Conservation (phyloP, 805 yeast species). For the Saturnispora galanensis region DNA sequence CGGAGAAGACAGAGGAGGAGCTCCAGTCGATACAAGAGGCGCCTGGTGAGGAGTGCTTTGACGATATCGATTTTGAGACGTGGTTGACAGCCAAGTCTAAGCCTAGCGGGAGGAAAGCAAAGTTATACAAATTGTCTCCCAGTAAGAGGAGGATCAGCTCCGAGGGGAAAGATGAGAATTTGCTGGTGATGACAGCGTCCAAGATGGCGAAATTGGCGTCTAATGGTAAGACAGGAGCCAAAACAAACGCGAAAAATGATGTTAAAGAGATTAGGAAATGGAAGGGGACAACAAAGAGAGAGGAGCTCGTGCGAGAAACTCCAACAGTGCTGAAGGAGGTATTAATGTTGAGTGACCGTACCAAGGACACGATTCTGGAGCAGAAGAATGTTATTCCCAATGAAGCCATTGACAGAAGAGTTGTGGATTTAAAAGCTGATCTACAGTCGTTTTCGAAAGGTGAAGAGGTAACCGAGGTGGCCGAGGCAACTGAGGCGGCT, state of each 20-base stretch:
- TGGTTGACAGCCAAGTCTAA: background rate
- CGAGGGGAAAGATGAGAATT: background rate
- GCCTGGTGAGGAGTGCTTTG: background rate
- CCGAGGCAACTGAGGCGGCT: too few species aligned
- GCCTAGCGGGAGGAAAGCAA: background rate
- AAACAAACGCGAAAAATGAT: background rate
- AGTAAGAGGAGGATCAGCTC: background rate
- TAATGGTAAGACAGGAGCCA: background rate
- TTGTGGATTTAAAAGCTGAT: too few species aligned
- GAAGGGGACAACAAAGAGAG: too few species aligned
- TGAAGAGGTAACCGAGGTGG: background rate
- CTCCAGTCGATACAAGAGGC: background rate
- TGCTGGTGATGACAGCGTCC: background rate
- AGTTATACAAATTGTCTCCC: background rate
- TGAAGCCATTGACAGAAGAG: too few species aligned
- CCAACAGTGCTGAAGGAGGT: too few species aligned
- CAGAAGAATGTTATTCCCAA: too few species aligned
- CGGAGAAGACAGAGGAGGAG: background rate
- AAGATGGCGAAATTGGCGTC: background rate
- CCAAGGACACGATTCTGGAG: too few species aligned
- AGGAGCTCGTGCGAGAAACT: too few species aligned
- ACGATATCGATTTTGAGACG: background rate
- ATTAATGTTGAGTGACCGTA: too few species aligned
- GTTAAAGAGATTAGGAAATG: too few species aligned
- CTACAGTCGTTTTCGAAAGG: too few species aligned